These are phyloP conservation scores for Gloeopeniophorella convolvens DNA, from an alignment of 768 basidiomycete genomes.

Conservation along the genomic window DNA sequence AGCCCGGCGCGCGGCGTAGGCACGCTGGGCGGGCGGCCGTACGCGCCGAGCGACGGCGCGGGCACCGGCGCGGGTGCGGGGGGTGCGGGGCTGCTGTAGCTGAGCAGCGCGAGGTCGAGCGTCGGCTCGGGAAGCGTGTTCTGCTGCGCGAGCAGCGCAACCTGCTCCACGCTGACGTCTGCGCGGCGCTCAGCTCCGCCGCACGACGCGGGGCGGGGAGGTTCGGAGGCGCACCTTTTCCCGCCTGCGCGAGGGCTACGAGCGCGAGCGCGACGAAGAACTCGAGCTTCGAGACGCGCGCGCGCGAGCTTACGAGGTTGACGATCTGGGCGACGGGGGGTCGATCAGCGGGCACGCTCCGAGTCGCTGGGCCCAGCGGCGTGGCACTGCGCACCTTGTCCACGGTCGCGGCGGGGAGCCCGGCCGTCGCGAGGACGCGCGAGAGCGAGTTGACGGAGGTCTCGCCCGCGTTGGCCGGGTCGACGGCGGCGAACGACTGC, in stretches of 20 bases:
- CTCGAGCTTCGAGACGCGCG: constrained; percentile 80
- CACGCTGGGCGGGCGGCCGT: constrained; percentile 24
- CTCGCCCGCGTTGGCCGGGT: constrained; percentile 65
- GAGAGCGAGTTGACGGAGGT: constrained; percentile 79
- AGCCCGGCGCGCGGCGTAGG: too few relatives aligned
- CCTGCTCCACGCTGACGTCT: constrained; percentile 81
- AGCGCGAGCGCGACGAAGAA: constrained; percentile 89
- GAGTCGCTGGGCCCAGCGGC: background rate
- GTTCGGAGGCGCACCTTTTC: constrained; percentile 57
- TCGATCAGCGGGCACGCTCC: background rate
- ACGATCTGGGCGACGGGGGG: constrained; percentile 65
- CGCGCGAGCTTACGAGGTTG: constrained; percentile 74
- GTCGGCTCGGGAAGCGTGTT: constrained; percentile 72
- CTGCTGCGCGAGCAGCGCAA: constrained; percentile 69
- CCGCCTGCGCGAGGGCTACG: constrained; percentile 78
- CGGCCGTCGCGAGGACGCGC: constrained; percentile 70
- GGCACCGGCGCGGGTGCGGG: constrained; percentile 35
- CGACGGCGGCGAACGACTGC: constrained; percentile 64
- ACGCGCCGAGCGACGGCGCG: constrained; percentile 65
- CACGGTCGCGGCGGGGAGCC: constrained; percentile 72
- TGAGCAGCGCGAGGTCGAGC: constrained; percentile 54
- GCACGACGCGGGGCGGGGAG: too few relatives aligned
- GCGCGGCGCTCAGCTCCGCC: background rate
- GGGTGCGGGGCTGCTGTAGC: constrained; percentile 38
- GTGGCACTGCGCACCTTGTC: constrained; percentile 59